Evolutionary conservation across 73 alveolate genomes (phyloP), one percentile per base, ranked within the genome.

Genomic region (Paramecium biaurelia): DNA sequence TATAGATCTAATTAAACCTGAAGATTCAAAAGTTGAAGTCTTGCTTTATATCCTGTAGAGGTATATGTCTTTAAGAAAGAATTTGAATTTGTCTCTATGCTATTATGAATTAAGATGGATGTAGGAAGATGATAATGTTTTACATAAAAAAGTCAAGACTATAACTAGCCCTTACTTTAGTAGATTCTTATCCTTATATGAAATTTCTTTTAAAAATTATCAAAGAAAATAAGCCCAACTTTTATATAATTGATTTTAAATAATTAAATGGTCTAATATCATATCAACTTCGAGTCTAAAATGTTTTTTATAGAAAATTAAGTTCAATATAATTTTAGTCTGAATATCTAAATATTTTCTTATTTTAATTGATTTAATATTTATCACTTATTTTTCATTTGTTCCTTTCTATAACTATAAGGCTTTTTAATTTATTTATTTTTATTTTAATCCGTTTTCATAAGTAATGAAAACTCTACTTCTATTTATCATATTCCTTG

Each of bases 61-160:
- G 14, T 79, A 43, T 47, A 79, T 79, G 76, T 26, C 49, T 15
- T 6, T 21, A 4, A 21, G 30, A 24, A 20, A 20, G 18, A 42
- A 23, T 32, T 11, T 8, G 11, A 79, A 79, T 47, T 23, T 79
- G 20, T 0, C 30, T 12, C 5, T 14, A 24, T 30, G 63, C 47
- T 47, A 43, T n/a, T 79, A 43, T 43, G 74, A 79, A 23, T 45
- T 79, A 24, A 79, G 74, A 47, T 79, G 90, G 90, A 79, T 79
- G 90, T 14, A 24, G 42, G 90, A 79, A 5, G 45, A 41, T 18
- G 72, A 79, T 10, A 24, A 21, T 23, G 74, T 79, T 45, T 15
- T 79, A 42, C 42, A 58, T 9, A 11, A 14, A 20, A 47, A 43
- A 21, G 28, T 79, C 23, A 79, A 79, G 23, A 24, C 70, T 10